Base-by-base conservation (phyloP, 768 basidiomycete genomes). In the Austroboletus eburneus region DNA sequence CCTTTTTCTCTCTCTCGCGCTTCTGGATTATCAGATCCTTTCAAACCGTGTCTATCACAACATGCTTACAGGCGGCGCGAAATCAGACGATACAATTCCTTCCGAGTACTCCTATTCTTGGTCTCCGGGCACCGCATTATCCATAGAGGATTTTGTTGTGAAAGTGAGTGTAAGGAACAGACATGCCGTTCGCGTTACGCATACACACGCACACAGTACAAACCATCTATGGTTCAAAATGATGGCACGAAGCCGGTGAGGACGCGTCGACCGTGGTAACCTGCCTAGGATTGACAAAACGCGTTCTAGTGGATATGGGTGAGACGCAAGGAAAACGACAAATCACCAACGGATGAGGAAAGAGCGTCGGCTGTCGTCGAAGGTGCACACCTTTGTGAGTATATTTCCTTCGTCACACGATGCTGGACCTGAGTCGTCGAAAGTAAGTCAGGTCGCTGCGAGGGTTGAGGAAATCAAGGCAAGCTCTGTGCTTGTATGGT, bases 201-300 rank as follows among this genome's bases (percentile, higher is more conserved):
- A 48, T 18, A 35, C 24, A 52, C 46, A 17, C 23, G 9, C 16
- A 9, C 32, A n/a, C 50, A 87, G 85, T 85, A 79, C 52, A 83
- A 73, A 43, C 86, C 87, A 1, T 87, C 85, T 16, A 83, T 87
- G 84, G 81, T 87, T 9, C 79, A 85, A 54, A 78, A 88, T 57
- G 83, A 87, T 48, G 86, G 85, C 4, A 82, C 72, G 0, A 87
- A 86, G 62, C 85, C 85, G 35, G 86, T 87, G 46, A 59, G 79
- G 50, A 45, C 13, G 12, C 20, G 32, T 48, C n/a, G 2, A 18
- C 27, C n/a, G 16, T 4, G 30, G 20, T 18, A 10, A 35, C 12
- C 12, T 10, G 23, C 9, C 27, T 6, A 14, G 3, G 5, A 9
- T 32, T 53, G 12, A 59, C 42, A 1, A 4, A 8, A 18, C 22